Base-by-base conservation (phyloP, 495 filamentous ascomycete genomes). In the Aspergillus leporis region DNA sequence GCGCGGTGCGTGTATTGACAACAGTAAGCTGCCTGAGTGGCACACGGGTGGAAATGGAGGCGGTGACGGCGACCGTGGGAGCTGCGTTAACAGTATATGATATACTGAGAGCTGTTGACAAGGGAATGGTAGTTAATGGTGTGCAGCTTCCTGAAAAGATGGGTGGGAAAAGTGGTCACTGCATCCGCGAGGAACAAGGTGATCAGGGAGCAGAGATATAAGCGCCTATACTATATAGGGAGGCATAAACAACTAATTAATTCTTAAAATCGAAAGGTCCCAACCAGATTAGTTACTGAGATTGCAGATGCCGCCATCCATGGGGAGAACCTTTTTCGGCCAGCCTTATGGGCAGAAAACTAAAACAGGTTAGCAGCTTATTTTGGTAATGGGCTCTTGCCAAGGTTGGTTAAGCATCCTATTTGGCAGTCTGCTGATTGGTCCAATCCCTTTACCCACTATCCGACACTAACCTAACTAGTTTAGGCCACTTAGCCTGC, bases 1-100 rank as follows among this genome's bases (percentile, higher is more conserved):
- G 87, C 3, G 77, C 74, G 18, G 81, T 97, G 47, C 73, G 84
- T 34, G 83, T 98, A 18, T 71, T 77, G 25, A 90, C 90, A 0
- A 89, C 79, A 8, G 93, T 96, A 9, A 81, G 87, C 59, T 94
- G 91, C 65, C 81, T 86, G 5, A 95, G 91, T 10, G 87, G 89
- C 61, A 98, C 95, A 14, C 95, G 95, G 0, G 93, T 98, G 10
- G 94, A 98, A 73, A 98, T 98, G 94, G 94, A 98, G 73, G 95
- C 94, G 16, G 75, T 98, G 70, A 92, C 86, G 1, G 92, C 91
- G 2, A 92, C 89, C 4, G 85, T 83, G 60, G 86, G 82, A 0
- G 91, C 93, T 1, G 90, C 85, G 23, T 66, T 97, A 74, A 96
- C 92, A 12, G 88, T 97, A 2, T 92, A 94, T 65, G 94, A 98